Percentiles rank a stretch among this genome's conserved stretches.
Conservation (phyloP, 345 rosid species). For the Erodium maritimum region DNA sequence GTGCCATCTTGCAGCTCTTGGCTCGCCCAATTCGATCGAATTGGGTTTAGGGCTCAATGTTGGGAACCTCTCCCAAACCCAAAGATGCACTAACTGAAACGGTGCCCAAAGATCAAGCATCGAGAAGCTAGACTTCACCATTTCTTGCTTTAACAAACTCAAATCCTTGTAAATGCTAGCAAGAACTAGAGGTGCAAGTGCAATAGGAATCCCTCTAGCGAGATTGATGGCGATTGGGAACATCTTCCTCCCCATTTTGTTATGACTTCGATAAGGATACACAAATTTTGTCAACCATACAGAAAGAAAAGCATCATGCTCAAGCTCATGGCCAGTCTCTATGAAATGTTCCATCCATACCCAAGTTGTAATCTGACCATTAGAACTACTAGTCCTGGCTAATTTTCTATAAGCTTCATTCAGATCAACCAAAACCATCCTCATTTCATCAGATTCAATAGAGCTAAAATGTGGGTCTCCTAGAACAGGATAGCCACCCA, state of each 20-base stretch:
- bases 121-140: neutral
- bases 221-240: neutral
- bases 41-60: conserved; percentile 17
- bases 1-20: conserved; percentile 30
- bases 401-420: conserved; percentile 2
- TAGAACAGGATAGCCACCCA: conserved; percentile 32
- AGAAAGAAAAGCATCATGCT: conserved; percentile 37
- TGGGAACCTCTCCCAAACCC: conserved; percentile 46
- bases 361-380: neutral
- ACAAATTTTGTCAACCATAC: conserved; percentile 27
- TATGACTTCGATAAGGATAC: conserved; percentile 3
- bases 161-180: neutral
- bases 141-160: neutral
- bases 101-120: conserved; percentile 12
- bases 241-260: neutral
- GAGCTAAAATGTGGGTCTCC: conserved; percentile 25
- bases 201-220: neutral
- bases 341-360: conserved; percentile 18
- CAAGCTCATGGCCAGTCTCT: conserved; percentile 15
- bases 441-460: conserved; percentile 7
- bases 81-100: conserved; percentile 30
- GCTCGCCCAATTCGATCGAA: conserved; percentile 10
- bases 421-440: conserved; percentile 6
- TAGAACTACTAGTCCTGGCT: neutral
- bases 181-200: neutral